Evolutionary conservation across 78 protist species (phyloP).

Genomic region (Bodo saltans): DNA sequence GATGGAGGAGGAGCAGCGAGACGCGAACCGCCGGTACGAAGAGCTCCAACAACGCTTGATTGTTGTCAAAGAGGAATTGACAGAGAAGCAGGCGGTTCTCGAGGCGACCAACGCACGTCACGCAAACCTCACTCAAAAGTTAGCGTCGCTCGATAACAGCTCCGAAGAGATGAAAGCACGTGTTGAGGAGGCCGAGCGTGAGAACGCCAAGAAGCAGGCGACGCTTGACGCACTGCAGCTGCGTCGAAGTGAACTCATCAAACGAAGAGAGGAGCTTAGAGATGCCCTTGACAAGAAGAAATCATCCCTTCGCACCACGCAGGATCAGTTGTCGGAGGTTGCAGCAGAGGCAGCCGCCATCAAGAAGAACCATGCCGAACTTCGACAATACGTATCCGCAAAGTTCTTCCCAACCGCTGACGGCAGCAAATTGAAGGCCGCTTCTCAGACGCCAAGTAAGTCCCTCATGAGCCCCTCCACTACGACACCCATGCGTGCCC

Average conservation of each 20-base stretch:
- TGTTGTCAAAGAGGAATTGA: not conserved
- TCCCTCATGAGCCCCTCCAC: too few relatives aligned
- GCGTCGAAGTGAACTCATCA: too few relatives aligned
- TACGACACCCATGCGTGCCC: too few relatives aligned
- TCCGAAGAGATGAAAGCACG: not conserved
- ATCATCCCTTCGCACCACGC: not conserved
- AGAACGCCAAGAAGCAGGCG: not conserved
- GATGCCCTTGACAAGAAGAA: too few relatives aligned
- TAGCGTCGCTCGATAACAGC: not conserved
- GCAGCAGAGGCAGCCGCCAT: not conserved
- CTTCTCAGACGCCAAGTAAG: too few relatives aligned
- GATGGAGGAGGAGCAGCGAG: too few relatives aligned
- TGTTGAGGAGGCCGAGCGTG: not conserved
- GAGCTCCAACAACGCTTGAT: not conserved
- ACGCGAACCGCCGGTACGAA: too few relatives aligned
- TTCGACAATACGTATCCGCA: not conserved
- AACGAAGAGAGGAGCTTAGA: too few relatives aligned
- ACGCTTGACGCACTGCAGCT: not conserved
- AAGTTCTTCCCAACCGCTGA: slow-evolving; percentile 11
- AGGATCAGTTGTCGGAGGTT: not conserved
- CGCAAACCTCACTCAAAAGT: not conserved
- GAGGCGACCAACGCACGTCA: not conserved
- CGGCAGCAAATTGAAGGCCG: too few relatives aligned
- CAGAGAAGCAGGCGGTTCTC: not conserved
- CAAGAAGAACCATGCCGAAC: not conserved